These are phyloP conservation scores for Backusella psychrophila DNA, from an alignment of 192 early-diverging fungal genomes.

Conservation along the genomic window DNA sequence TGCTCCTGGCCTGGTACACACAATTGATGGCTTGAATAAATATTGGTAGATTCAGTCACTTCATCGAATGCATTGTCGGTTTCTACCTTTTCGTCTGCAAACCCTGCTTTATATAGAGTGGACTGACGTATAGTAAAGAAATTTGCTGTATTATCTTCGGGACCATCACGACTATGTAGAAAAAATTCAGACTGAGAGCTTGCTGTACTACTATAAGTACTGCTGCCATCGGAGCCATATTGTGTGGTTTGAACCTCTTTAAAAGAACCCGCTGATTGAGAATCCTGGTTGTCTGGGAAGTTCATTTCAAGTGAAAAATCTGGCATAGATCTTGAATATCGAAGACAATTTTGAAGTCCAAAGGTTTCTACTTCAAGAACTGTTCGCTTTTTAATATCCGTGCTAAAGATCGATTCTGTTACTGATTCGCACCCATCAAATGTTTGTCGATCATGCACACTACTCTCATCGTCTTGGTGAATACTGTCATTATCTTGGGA, in stretches of 20 bases:
- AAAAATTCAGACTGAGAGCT: neutral
- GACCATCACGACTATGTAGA: neutral
- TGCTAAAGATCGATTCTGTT: neutral
- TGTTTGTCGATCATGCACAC: neutral
- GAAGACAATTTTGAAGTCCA: neutral
- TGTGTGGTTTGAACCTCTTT: neutral
- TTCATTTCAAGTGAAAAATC: neutral
- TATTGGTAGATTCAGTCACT: neutral
- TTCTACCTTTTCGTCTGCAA: neutral
- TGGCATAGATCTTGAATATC: neutral
- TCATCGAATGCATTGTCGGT: neutral
- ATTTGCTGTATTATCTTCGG: neutral
- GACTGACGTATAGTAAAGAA: neutral
- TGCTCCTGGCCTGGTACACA: neutral
- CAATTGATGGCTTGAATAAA: neutral
- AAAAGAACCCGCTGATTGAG: neutral
- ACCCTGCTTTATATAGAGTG: neutral
- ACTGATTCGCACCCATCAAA: neutral
- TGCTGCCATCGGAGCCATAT: neutral
- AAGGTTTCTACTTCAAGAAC: no score
- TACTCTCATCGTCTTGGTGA: neutral
- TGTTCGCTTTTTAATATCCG: neutral
- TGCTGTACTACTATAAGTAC: neutral
- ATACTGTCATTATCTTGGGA: neutral
- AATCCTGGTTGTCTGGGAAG: neutral